Evolutionary conservation across 2,329 filamentous ascomycete species (phyloP).

Genomic region (Trichoderma sp.): DNA sequence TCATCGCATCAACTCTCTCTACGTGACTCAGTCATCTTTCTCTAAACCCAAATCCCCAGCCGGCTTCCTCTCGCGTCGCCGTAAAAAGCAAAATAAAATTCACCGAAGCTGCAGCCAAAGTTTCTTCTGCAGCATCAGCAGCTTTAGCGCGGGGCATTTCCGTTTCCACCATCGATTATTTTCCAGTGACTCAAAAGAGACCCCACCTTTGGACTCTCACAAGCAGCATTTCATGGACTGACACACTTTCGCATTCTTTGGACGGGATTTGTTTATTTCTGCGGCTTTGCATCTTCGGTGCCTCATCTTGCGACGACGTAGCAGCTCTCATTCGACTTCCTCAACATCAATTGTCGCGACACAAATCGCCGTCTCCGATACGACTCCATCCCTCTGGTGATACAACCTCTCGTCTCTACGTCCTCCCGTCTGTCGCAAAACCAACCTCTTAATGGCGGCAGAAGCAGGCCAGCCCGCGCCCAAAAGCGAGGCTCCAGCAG

Average conservation of each 20-base stretch:
- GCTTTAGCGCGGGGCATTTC: slow-evolving; percentile 39
- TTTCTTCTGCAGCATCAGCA: not conserved
- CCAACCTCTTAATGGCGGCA: slow-evolving; percentile 33
- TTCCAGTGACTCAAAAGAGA: slow-evolving; percentile 38
- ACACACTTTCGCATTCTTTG: not conserved
- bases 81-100: not conserved
- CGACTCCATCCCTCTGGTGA: not conserved
- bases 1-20: not conserved
- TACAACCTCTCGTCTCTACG: not conserved
- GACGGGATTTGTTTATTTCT: not conserved
- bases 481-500: slow-evolving; percentile 29
- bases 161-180: slow-evolving; percentile 27
- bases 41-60: not conserved
- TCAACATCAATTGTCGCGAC: not conserved
- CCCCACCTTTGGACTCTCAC: slow-evolving; percentile 21
- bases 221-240: slow-evolving; percentile 1
- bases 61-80: not conserved
- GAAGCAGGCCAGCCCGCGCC: slow-evolving; percentile 36
- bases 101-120: not conserved
- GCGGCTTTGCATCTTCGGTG: not conserved
- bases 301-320: not conserved
- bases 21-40: not conserved
- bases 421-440: not conserved
- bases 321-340: not conserved
- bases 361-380: not conserved